A percentile compares a stretch with the other conserved stretches of the same genome.
These are phyloP conservation scores for Citrullus mucosospermus DNA, from an alignment of 306 rosid genomes.

Conservation along the genomic window DNA sequence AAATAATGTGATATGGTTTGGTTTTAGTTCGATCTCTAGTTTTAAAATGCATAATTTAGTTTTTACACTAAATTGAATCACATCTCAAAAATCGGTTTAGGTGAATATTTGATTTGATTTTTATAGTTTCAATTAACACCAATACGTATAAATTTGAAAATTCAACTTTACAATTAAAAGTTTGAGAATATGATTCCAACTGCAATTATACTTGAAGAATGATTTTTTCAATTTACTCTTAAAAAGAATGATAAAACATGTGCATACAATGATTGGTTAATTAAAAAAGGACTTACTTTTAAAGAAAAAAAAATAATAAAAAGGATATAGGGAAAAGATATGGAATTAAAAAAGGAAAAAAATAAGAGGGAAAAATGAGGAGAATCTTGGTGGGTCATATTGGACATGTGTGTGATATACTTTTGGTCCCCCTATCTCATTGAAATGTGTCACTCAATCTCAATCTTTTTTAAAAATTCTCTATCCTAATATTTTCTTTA, in stretches of 20 bases:
- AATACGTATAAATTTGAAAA: too few species aligned
- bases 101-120: too few species aligned
- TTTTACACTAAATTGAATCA: too few species aligned
- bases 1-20: too few species aligned
- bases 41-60: too few species aligned
- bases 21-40: too few species aligned
- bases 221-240: too few species aligned
- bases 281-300: not conserved
- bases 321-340: not conserved
- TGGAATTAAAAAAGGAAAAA: not conserved
- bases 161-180: too few species aligned
- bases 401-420: not conserved
- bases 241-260: not conserved
- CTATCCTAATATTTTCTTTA: not conserved
- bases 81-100: too few species aligned
- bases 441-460: not conserved
- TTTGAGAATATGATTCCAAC: too few species aligned
- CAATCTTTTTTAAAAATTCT: not conserved
- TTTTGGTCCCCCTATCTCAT: constrained; percentile 11
- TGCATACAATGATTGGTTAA: not conserved
- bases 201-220: too few species aligned
- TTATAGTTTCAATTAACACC: too few species aligned
- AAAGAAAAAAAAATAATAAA: not conserved
- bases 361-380: not conserved
- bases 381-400: constrained; percentile 8